These are phyloP conservation scores for Fomes fomentarius DNA, from an alignment of 1,284 basidiomycete genomes.

Conservation along the genomic window DNA sequence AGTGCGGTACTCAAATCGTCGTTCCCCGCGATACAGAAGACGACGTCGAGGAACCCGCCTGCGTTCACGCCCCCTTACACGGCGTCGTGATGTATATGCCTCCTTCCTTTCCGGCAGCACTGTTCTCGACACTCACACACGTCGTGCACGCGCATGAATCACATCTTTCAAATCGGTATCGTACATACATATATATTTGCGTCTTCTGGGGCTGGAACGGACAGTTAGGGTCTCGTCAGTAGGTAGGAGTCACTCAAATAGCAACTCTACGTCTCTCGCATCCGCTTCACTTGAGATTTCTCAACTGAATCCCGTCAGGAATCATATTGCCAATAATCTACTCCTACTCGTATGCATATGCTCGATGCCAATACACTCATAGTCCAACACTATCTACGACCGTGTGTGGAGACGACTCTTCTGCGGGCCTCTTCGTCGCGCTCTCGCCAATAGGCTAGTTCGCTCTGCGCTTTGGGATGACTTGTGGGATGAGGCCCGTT, in stretches of 20 bases:
- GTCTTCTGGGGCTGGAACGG: slow-evolving; percentile 6
- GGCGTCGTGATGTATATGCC: background rate
- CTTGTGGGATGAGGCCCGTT: slow-evolving; percentile 41
- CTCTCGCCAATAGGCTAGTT: slow-evolving; percentile 62
- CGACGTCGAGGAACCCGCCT: slow-evolving; percentile 34
- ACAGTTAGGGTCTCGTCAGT: slow-evolving; percentile 6
- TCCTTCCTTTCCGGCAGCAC: background rate
- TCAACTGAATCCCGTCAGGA: slow-evolving; percentile 3
- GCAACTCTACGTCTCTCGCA: background rate
- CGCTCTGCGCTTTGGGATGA: slow-evolving; percentile 59
- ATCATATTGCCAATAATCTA: slow-evolving; percentile 5
- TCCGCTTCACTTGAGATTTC: background rate
- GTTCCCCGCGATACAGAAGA: slow-evolving; percentile 53
- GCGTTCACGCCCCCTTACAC: slow-evolving; percentile 21
- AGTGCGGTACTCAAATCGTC: slow-evolving; percentile 67
- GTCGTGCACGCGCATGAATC: background rate
- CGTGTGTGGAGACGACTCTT: slow-evolving; percentile 38
- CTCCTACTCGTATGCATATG: slow-evolving; percentile 2
- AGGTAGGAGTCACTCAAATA: background rate
- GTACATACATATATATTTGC: background rate
- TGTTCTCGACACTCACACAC: background rate
- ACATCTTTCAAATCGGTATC: background rate
- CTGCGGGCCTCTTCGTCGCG: slow-evolving; percentile 58
- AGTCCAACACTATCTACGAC: slow-evolving; percentile 14
- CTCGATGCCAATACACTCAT: background rate